Conservation (phyloP, 2,329 filamentous ascomycete genomes). For the Tolypocladium ophioglossoides region DNA sequence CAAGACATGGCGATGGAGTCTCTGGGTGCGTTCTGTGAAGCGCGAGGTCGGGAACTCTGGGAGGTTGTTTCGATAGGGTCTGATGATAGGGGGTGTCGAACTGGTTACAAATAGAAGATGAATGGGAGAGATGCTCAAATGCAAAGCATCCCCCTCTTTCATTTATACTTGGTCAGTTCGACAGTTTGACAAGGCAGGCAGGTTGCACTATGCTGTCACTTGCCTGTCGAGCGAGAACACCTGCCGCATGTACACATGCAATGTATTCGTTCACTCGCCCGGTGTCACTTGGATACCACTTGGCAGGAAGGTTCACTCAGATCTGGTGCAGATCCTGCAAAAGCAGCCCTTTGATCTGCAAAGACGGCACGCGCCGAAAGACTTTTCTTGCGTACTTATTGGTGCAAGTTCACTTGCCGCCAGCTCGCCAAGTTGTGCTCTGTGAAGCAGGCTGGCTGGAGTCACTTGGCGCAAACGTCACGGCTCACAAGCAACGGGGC, state of each 20-base stretch:
- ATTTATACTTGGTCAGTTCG: not conserved
- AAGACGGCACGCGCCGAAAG: not conserved
- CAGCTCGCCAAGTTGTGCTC: too few relatives aligned
- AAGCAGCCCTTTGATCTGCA: not conserved
- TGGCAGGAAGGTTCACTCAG: not conserved
- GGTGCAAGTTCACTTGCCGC: too few relatives aligned
- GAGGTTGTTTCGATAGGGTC: not conserved
- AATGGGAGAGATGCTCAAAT: not conserved
- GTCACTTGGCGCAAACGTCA: not conserved
- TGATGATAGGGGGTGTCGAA: not conserved
- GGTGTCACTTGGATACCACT: not conserved
- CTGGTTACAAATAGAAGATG: not conserved
- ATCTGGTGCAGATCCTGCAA: not conserved
- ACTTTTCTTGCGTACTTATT: not conserved
- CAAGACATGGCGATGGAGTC: slow-evolving; percentile 6
- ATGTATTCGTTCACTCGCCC: not conserved
- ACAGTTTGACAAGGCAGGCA: not conserved
- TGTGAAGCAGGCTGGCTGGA: not conserved
- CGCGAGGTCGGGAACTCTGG: not conserved
- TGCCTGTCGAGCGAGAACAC: not conserved
- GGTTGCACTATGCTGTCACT: not conserved
- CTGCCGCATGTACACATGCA: not conserved
- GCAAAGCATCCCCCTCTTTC: not conserved
- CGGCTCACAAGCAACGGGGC: not conserved
- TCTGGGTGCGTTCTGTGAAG: not conserved